A percentile compares a stretch with the other conserved stretches of the same genome.
Evolutionary conservation across 2,329 filamentous ascomycete species (phyloP).

Genomic region (Pseudovirgaria hyperparasitica): DNA sequence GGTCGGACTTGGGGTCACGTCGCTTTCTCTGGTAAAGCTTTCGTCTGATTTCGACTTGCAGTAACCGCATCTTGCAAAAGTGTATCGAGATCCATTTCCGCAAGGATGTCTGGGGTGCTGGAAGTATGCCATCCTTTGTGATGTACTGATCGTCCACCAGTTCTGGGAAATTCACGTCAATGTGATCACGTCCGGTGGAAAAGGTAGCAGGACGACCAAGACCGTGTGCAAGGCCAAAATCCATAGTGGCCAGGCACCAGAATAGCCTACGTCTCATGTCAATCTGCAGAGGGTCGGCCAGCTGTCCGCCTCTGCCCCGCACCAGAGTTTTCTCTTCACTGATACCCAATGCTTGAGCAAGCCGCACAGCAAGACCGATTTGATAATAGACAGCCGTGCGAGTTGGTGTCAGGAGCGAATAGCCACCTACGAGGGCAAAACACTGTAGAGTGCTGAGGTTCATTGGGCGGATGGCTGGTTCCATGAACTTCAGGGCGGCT

Average conservation of each 20-base stretch:
- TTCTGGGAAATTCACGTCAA: constrained; percentile 78
- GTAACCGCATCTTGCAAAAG: constrained; percentile 79
- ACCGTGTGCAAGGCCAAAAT: constrained; percentile 74
- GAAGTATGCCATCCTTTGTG: constrained; percentile 58
- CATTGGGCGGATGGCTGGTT: constrained; percentile 74
- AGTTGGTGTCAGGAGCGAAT: constrained; percentile 85
- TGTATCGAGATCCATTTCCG: constrained; percentile 86
- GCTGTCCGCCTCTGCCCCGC: constrained; percentile 44
- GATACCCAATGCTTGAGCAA: constrained; percentile 80
- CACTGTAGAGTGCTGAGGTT: constrained; percentile 86
- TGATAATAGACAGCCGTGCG: constrained; percentile 89
- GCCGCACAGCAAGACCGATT: constrained; percentile 71
- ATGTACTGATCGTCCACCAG: constrained; percentile 75
- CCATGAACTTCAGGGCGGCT: constrained; percentile 72
- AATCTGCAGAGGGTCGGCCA: constrained; percentile 59
- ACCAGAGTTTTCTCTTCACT: constrained; percentile 81
- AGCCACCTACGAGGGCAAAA: constrained; percentile 74
- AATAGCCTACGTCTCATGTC: constrained; percentile 82
- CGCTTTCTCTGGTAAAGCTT: constrained; percentile 77
- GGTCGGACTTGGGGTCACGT: constrained; percentile 61
- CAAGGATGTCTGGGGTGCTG: constrained; percentile 56
- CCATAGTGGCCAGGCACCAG: constrained; percentile 82
- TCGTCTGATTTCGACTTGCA: constrained; percentile 78
- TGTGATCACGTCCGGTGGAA: constrained; percentile 65
- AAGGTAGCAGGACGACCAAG: constrained; percentile 81